These are phyloP conservation scores for Xanthoceras sorbifolium DNA, from an alignment of 345 rosid species.

Conservation along the genomic window DNA sequence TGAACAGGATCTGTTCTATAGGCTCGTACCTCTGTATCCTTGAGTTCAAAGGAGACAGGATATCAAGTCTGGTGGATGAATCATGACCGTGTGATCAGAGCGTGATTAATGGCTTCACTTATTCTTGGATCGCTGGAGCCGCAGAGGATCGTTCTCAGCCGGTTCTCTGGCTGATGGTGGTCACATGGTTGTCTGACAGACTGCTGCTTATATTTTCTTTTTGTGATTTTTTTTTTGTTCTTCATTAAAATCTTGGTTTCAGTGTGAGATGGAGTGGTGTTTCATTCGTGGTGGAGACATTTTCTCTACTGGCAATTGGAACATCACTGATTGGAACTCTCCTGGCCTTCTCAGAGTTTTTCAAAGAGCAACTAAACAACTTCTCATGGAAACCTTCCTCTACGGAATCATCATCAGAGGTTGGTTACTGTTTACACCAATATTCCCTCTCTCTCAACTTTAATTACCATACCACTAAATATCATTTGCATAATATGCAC, in stretches of 20 bases:
- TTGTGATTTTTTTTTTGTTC: neutral
- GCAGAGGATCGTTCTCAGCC: conserved; percentile 13
- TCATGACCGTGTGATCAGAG: conserved; percentile 15
- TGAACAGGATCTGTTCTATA: conserved; percentile 26
- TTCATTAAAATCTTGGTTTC: neutral
- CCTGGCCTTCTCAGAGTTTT: conserved; percentile 63
- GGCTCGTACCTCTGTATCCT: conserved; percentile 11
- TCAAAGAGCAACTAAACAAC: conserved; percentile 56
- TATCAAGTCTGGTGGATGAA: conserved; percentile 6
- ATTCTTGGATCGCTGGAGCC: neutral
- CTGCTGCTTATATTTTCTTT: neutral
- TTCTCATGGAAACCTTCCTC: conserved; percentile 16
- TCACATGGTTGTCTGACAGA: conserved; percentile 17
- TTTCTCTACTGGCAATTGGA: conserved; percentile 65
- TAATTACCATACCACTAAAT: neutral
- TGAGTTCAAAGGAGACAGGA: conserved; percentile 14
- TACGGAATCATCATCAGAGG: conserved; percentile 22
- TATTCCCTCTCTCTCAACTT: neutral
- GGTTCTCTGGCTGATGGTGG: neutral
- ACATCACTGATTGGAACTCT: conserved; percentile 62
- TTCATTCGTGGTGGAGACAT: conserved; percentile 57
- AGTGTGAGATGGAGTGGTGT: conserved; percentile 60
- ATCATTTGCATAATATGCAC: neutral
- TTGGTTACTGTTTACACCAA: neutral
- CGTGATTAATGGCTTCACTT: neutral